Evolutionary conservation across 2,329 filamentous ascomycete species (phyloP).

Genomic region (Didymosphaeria variabile): DNA sequence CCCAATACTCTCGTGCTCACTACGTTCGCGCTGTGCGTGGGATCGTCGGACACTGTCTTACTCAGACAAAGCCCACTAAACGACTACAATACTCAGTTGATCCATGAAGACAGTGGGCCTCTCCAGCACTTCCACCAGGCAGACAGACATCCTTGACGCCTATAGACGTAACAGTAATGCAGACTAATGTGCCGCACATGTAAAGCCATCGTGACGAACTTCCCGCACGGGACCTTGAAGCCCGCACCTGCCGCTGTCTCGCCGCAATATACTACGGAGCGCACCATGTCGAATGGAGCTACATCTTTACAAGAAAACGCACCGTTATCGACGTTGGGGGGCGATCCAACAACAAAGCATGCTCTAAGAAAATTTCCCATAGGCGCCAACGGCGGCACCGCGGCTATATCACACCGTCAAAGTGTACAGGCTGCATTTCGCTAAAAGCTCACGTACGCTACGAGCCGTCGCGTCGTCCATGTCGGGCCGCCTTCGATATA

Average conservation of each 20-base stretch:
- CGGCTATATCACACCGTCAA: not conserved
- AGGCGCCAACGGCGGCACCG: conserved; percentile 4
- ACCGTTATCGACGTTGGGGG: not conserved
- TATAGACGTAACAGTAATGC: not conserved
- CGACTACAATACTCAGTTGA: not conserved
- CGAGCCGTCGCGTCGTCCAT: not conserved
- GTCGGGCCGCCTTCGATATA: not conserved
- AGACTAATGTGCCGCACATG: not conserved
- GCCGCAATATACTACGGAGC: not conserved
- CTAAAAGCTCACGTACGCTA: not conserved
- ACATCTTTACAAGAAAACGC: not conserved
- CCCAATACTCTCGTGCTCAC: not conserved
- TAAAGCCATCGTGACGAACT: not conserved
- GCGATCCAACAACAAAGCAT: not conserved
- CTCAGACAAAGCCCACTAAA: not conserved
- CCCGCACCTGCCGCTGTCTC: not conserved
- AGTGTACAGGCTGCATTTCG: not conserved
- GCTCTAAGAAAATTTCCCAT: not conserved
- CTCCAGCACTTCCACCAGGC: not conserved
- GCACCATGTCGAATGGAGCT: not conserved
- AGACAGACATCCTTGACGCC: not conserved
- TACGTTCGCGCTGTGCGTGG: not conserved
- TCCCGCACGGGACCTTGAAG: not conserved
- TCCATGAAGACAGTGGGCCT: not conserved
- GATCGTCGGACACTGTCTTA: not conserved